Evolutionary conservation across 2,329 filamentous ascomycete genomes (phyloP), one percentile per base, ranked within the genome.

Genomic region (Aspergillus niger): DNA sequence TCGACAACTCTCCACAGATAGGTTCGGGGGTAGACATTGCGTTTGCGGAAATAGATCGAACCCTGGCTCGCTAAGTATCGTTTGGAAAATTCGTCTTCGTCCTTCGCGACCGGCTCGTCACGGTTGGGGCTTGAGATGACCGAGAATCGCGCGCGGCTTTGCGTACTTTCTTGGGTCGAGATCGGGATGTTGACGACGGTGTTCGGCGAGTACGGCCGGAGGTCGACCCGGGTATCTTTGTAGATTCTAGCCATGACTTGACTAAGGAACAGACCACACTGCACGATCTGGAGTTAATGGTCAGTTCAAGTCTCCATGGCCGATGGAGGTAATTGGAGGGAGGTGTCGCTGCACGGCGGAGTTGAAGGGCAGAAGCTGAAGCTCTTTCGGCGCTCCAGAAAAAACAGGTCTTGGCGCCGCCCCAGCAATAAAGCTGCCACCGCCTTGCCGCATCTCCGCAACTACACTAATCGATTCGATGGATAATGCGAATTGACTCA

Each of bases 1-100:
- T 96, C 90, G 62, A 97, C 79, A 41, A 98, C 84, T 68, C 94
- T 87, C 95, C 95, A 99, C 51, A 97, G 83, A 73, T 98, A 96
- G 76, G 87, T 91, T 72, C 91, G 88, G 41, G 95, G 95, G 65
- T 89, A 88, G 65, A 85, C 82, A 71, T 90, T 86, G 74, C 89
- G 85, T 74, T 86, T 85, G 58, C 95, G 88, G 76, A 96, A 92
- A 80, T 91, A 97, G 58, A 98, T 84, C 2, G 91, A 92, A 28
- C 91, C 89, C 32, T 92, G 86, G 2, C 83, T 88, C 26, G 94
- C 91, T 56, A 97, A 80, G 72, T 91, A 86, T 64, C 86, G 88
- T 62, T 85, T 81, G 66, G 88, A 86, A 72, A 96, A 97, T 8
- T 85, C 81, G n/a, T 78, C 75, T 63, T 79, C 76, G 66, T 93